A percentile compares a stretch with the other conserved stretches of the same genome.
Evolutionary conservation across 1,284 basidiomycete species (phyloP).

Genomic region (Leccinum colubrinum): DNA sequence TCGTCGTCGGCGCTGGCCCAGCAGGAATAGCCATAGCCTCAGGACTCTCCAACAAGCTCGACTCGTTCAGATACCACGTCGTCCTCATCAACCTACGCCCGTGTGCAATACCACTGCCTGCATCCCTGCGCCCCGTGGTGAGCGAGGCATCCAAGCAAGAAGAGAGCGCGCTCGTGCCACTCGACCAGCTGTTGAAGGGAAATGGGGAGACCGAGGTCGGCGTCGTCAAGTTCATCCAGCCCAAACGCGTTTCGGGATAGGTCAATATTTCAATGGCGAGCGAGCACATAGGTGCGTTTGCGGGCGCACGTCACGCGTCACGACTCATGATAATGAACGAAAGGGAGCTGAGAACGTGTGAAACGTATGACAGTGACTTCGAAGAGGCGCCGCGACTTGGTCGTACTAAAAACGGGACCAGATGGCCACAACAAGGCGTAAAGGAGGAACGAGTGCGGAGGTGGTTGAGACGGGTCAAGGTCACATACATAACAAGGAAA

Average conservation of each 20-base stretch:
- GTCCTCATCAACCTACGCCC: conserved; percentile 40
- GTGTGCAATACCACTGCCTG: conserved; percentile 38
- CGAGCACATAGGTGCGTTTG: too few relatives aligned
- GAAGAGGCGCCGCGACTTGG: too few relatives aligned
- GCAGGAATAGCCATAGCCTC: conserved; percentile 36
- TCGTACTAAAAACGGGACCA: too few relatives aligned
- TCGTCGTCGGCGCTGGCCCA: conserved; percentile 45
- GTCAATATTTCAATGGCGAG: too few relatives aligned
- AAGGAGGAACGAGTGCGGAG: too few relatives aligned
- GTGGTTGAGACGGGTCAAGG: too few relatives aligned
- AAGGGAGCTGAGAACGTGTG: too few relatives aligned
- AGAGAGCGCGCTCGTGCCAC: conserved; percentile 39
- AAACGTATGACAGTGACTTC: too few relatives aligned
- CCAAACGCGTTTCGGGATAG: conserved; percentile 16
- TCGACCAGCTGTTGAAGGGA: conserved; percentile 46
- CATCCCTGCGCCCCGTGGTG: conserved; percentile 40
- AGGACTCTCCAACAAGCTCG: conserved; percentile 38
- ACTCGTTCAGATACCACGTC: conserved; percentile 36
- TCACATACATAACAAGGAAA: too few relatives aligned
- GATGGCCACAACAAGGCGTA: too few relatives aligned
- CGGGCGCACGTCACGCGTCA: too few relatives aligned
- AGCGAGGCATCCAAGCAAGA: conserved; percentile 35
- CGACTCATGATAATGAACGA: too few relatives aligned
- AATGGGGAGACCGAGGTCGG: conserved; percentile 48
- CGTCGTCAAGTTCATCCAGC: conserved; percentile 42